phyloP scores from a whole-genome alignment of 257 asterid species.

The Gentiana dahurica region DNA sequence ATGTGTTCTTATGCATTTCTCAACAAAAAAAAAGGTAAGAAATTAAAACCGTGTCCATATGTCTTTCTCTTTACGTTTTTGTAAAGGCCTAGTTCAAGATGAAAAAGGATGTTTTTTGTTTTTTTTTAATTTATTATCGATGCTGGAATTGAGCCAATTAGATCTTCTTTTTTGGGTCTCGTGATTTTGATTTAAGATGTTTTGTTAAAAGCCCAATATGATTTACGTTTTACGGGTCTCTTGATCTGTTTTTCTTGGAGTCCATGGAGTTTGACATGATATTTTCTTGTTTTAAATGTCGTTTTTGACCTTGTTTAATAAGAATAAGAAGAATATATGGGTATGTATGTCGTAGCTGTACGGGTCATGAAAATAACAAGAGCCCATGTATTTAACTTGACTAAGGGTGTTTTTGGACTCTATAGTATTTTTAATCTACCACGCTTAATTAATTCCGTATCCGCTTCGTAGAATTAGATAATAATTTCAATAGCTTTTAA shows the following conservation, averaged over 20 bases:
- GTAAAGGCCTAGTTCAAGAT: too few relatives aligned
- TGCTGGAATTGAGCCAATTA: not conserved
- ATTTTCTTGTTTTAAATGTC: constrained; percentile 6
- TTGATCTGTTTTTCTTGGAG: constrained; percentile 20
- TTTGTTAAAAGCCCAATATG: constrained; percentile 15
- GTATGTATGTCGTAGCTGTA: constrained; percentile 6
- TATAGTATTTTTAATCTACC: too few relatives aligned
- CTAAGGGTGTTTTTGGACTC: constrained; percentile 5
- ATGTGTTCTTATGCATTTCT: too few relatives aligned
- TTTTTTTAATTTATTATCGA: not conserved
- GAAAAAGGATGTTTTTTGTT: too few relatives aligned
- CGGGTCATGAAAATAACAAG: not conserved
- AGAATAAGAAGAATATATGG: not conserved
- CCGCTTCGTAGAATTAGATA: too few relatives aligned
- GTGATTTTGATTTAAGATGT: constrained; percentile 1
- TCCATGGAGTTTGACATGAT: constrained; percentile 5
- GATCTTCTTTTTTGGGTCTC: not conserved
- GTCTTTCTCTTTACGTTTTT: too few relatives aligned
- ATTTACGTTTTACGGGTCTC: not conserved
- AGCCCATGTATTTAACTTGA: constrained; percentile 3
- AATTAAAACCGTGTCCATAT: too few relatives aligned
- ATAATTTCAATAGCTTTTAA: too few relatives aligned
- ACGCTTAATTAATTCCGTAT: too few relatives aligned
- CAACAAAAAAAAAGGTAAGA: too few relatives aligned
- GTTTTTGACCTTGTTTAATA: not conserved